phyloP scores from a whole-genome alignment of 1,284 basidiomycete species.

The Sporisorium scitamineum region DNA sequence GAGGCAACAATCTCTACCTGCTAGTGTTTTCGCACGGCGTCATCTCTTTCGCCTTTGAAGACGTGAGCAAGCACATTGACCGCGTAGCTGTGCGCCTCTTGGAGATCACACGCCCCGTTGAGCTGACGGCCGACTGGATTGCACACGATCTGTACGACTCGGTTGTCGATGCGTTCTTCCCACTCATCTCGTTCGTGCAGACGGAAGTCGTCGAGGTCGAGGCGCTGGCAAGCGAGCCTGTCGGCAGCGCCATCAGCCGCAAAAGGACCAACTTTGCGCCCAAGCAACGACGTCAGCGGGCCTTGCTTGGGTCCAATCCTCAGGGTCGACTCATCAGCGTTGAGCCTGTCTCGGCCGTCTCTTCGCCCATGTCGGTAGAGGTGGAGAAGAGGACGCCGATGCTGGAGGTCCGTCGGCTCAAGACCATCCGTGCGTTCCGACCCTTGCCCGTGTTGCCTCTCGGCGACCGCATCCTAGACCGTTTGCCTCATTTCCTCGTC shows the following conservation, averaged over 20 bases:
- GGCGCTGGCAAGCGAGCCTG: slow-evolving; percentile 37
- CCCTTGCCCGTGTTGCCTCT: slow-evolving; percentile 26
- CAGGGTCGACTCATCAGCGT: slow-evolving; percentile 49
- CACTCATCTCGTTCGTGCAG: slow-evolving; percentile 84
- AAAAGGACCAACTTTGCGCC: slow-evolving; percentile 49
- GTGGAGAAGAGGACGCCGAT: slow-evolving; percentile 45
- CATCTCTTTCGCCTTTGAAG: slow-evolving; percentile 91
- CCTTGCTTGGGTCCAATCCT: slow-evolving; percentile 39
- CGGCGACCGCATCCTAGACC: slow-evolving; percentile 21
- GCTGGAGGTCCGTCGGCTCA: slow-evolving; percentile 50
- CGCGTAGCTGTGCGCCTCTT: slow-evolving; percentile 80
- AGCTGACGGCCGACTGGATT: slow-evolving; percentile 78
- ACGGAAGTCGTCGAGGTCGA: slow-evolving; percentile 74
- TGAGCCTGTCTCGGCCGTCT: slow-evolving; percentile 28
- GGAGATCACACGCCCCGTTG: slow-evolving; percentile 62
- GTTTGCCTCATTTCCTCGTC: slow-evolving; percentile 27
- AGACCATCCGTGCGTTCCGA: slow-evolving; percentile 34
- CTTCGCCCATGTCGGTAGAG: slow-evolving; percentile 18
- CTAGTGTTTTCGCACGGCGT: slow-evolving; percentile 91
- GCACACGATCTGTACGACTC: slow-evolving; percentile 93
- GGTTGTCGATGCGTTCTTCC: slow-evolving; percentile 93
- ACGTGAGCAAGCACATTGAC: slow-evolving; percentile 86
- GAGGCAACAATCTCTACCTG: slow-evolving; percentile 87
- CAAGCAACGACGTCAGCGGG: slow-evolving; percentile 47
- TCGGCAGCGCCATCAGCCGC: slow-evolving; percentile 4